A percentile compares a stretch with the other conserved stretches of the same genome.
Evolutionary conservation across 257 asterid species (phyloP).

Genomic region (Salvia splendens): DNA sequence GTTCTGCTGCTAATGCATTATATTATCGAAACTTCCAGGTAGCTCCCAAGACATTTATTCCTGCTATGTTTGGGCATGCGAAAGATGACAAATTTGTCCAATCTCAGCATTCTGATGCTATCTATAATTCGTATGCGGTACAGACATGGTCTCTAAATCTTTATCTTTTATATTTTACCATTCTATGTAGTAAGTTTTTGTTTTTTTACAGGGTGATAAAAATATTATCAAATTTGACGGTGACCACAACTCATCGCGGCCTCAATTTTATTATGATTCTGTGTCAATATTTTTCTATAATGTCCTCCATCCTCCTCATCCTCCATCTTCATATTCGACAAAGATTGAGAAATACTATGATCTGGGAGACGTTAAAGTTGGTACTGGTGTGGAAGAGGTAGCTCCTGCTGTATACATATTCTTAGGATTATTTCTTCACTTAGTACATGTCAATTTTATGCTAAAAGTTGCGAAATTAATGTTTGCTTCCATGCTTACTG

Average conservation of each 20-base stretch:
- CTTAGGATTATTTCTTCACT: neutral
- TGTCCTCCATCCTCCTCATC: slow-evolving; percentile 86
- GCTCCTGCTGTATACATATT: slow-evolving; percentile 23
- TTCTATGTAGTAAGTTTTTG: slow-evolving; percentile 28
- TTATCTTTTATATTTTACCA: slow-evolving; percentile 11
- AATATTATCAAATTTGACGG: slow-evolving; percentile 92
- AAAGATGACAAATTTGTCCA: slow-evolving; percentile 86
- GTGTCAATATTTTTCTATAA: slow-evolving; percentile 86
- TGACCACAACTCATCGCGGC: slow-evolving; percentile 96
- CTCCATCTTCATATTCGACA: slow-evolving; percentile 50
- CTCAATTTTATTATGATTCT: slow-evolving; percentile 87
- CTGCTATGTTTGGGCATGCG: slow-evolving; percentile 95
- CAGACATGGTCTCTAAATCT: slow-evolving; percentile 25
- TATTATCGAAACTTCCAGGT: slow-evolving; percentile 53
- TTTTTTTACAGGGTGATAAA: slow-evolving; percentile 84
- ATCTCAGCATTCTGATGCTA: slow-evolving; percentile 80
- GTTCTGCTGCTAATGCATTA: neutral
- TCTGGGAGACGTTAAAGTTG: slow-evolving; percentile 68
- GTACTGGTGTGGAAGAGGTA: slow-evolving; percentile 77
- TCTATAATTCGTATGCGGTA: slow-evolving; percentile 79
- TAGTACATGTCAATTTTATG: slow-evolving; percentile 14
- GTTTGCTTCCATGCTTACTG: neutral
- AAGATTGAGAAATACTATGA: slow-evolving; percentile 71
- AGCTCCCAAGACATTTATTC: slow-evolving; percentile 84
- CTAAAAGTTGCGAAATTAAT: neutral